phyloP scores from a whole-genome alignment of 148 eudicot species.

The Salicornia ramosissima region DNA sequence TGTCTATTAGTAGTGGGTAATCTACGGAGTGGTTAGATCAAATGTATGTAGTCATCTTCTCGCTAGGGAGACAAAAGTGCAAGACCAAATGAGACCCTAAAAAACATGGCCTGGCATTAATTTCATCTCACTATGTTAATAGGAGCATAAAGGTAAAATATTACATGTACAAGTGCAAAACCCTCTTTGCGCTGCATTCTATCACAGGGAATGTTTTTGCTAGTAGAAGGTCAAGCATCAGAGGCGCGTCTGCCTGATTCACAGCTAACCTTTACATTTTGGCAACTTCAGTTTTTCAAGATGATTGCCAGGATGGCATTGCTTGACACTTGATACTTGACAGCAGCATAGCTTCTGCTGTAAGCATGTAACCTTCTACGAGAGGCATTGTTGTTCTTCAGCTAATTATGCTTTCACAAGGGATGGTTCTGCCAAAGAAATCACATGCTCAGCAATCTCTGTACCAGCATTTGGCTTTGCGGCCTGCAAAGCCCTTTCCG shows the following conservation, averaged over 20 bases:
- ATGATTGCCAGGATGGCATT: background rate
- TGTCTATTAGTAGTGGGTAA: too few species aligned
- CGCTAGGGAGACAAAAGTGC: too few species aligned
- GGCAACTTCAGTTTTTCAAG: background rate
- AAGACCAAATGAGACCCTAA: too few species aligned
- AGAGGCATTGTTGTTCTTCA: background rate
- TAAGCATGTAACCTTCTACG: too few species aligned
- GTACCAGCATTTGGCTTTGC: constrained; percentile 60
- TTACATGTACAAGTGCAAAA: background rate
- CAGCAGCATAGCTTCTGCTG: background rate
- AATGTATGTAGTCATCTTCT: too few species aligned
- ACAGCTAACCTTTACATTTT: background rate
- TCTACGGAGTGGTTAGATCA: too few species aligned
- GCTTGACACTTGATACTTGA: too few species aligned
- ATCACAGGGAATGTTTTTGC: background rate
- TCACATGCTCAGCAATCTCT: constrained; percentile 44
- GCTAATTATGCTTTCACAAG: constrained; percentile 8
- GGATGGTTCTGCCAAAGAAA: constrained; percentile 29
- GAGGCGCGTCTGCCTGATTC: background rate
- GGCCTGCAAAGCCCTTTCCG: constrained; percentile 49
- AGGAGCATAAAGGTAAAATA: background rate
- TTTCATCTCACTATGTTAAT: background rate
- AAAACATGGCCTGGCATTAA: background rate
- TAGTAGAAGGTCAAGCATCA: background rate
- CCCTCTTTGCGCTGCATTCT: background rate